A percentile compares a stretch with the other conserved stretches of the same genome.
These are phyloP conservation scores for Trichoderma asperelloides DNA, from an alignment of 495 filamentous ascomycete species.

Conservation along the genomic window DNA sequence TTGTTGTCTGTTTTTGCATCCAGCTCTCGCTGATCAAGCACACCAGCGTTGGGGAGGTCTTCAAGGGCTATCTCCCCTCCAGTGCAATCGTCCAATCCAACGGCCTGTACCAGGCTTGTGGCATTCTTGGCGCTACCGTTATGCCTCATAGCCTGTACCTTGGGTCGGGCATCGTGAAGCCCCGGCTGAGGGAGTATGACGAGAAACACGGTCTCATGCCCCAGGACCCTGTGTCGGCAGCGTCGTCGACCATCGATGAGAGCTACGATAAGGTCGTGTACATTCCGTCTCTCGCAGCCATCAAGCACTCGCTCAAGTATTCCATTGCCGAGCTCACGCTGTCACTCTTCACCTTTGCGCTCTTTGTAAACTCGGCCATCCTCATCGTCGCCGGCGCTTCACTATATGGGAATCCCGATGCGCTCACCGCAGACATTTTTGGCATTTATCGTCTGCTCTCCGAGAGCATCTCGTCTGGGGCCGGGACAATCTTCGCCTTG, in stretches of 20 bases:
- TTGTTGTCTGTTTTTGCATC: constrained; percentile 86
- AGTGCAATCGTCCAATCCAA: constrained; percentile 53
- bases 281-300: constrained; percentile 67
- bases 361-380: constrained; percentile 91
- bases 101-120: constrained; percentile 81
- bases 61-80: constrained; percentile 76
- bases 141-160: constrained; percentile 92
- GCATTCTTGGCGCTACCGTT: constrained; percentile 86
- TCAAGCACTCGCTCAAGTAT: constrained; percentile 70
- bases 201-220: constrained; percentile 47
- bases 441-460: constrained; percentile 73
- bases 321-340: constrained; percentile 65
- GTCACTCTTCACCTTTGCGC: constrained; percentile 81
- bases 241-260: constrained; percentile 17
- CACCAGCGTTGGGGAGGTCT: constrained; percentile 65
- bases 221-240: constrained; percentile 16
- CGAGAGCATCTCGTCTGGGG: constrained; percentile 55
- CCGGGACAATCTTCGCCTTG: constrained; percentile 67
- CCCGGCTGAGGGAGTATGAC: constrained; percentile 74
- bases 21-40: constrained; percentile 70
- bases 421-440: constrained; percentile 65
- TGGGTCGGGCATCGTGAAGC: constrained; percentile 80
- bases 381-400: constrained; percentile 81
- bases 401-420: constrained; percentile 51
- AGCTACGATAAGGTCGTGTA: constrained; percentile 47